Evolutionary conservation across 139 green algal species (phyloP).

Genomic region (Edaphochlamys debaryana): DNA sequence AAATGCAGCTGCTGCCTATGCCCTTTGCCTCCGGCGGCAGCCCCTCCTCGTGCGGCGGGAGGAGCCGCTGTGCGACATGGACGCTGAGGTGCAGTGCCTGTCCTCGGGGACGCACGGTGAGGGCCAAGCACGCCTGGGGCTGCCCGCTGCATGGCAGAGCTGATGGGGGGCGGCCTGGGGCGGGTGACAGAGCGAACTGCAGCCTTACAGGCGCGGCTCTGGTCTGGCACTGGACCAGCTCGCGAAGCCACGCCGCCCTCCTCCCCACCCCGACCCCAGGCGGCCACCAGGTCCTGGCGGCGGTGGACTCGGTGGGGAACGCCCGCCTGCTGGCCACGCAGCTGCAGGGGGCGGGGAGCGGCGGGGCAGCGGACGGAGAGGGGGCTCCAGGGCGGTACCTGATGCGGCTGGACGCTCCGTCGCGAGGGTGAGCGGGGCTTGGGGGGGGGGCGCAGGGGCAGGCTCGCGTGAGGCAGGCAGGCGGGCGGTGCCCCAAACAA

Average conservation of each 20-base stretch:
- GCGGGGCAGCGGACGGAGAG: background rate
- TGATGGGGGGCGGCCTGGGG: too few species aligned
- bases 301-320: slow-evolving; percentile 20
- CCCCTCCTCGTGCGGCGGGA: background rate
- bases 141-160: too few species aligned
- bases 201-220: too few species aligned
- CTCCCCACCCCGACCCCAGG: background rate
- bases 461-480: too few species aligned
- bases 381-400: background rate
- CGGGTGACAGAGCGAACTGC: too few species aligned
- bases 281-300: slow-evolving; percentile 12
- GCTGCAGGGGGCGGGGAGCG: background rate
- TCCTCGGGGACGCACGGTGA: slow-evolving; percentile 1
- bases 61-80: slow-evolving; percentile 8
- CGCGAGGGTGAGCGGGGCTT: background rate
- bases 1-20: too few species aligned
- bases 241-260: too few species aligned
- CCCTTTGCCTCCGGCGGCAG: background rate
- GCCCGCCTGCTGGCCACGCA: background rate
- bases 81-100: slow-evolving; percentile 34
- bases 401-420: background rate
- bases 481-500: too few species aligned
- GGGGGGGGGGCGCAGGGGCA: background rate
- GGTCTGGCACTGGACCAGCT: too few species aligned
- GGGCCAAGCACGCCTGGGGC: background rate